Evolutionary conservation across 371 early-diverging fungal genomes (phyloP), one percentile per base, ranked within the genome.

Genomic region (Quaeritorhiza haematococci): DNA sequence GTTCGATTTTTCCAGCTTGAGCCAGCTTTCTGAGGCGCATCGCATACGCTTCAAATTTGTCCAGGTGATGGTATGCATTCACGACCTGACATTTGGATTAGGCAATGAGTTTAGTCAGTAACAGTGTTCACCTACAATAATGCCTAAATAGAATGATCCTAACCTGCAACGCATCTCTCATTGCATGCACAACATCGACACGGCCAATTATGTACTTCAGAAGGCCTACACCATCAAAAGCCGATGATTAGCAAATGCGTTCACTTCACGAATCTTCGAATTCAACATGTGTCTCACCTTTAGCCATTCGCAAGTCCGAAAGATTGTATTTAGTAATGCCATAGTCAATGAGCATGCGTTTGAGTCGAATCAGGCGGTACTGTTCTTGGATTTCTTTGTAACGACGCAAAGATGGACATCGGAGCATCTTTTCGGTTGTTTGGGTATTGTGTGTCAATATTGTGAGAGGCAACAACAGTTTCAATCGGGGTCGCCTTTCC

Each of bases 51-150:
- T 75, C 71, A 8, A 65, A 52, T 33, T 68, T 70, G 41, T 58
- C 59, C 21, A 84, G 61, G 27, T 75, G 72, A 42, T 76, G 75
- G 62, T 83, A 84, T 1, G 76, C 80, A n/a, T 68, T 63, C 29
- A 82, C 78, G 8, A 83, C 59, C 61, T 38, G 38, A 38, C 13
- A 38, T 38, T 38, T 38, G 8, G 19, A 13, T 62, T 49, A 4
- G 33, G 17, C 29, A 33, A 27, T 19, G 28, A 51, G 35, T 38
- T 62, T 49, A 4, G 33, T 32, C 29, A 33, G 21, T 19, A 38
- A 51, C 10, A 46, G 33, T 2, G 45, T 54, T 23, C 33, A n/a
- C n/a, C n/a, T n/a, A n/a, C 42, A 21, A 28, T 19, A 42, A 7
- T 17, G 49, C 1, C 33, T 8, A 28, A 34, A 10, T 21, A 23